Base-by-base conservation (phyloP, 1,284 basidiomycete genomes). In the Leccinum pallidistipes region DNA sequence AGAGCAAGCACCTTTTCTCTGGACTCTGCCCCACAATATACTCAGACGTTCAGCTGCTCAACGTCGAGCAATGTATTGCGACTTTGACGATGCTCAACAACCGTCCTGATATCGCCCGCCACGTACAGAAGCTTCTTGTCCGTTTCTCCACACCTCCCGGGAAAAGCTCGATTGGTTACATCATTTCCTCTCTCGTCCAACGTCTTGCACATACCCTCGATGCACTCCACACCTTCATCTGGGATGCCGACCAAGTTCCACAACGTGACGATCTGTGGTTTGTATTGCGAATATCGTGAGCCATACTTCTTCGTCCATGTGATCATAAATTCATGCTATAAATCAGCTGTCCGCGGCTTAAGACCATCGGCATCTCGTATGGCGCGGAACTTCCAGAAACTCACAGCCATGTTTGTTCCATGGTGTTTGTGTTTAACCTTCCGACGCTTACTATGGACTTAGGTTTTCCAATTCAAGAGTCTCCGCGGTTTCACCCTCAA, bases 251-350 rank as follows among this genome's bases (percentile, higher is more conserved):
- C 58, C 87, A 88, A 66, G 74, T 84, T 36, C 82, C 88, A 2
- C 82, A 80, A 40, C 77, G 83, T 62, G 89, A 91, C 64, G 84
- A 87, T 63, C 86, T 91, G 85, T 91, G 88, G 88, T 82, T 86
- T 63, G 83, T 84, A 59, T 76, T 91, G 65, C 82, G 86, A 40
- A 73, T 81, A 60, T 83, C 82, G 89, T 90, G 71, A 68, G 83
- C 76, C 14, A 38, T 24, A 34, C 6, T 14, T 50, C 12, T 9
- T 55, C 40, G 5, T 16, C 29, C 21, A 21, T 61, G 11, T 57
- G 21, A 32, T 27, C 43, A 34, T 21, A 16, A 51, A 49, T 56
- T 58, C 49, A 62, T 58, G 14, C 16, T 21, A 56, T 40, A 31
- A 55, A 9, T 10, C 64, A 90, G 88, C 32, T 91, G 88, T 67